Conservation (phyloP, 352 stramenopile species). For the Pythium aristosporum region DNA sequence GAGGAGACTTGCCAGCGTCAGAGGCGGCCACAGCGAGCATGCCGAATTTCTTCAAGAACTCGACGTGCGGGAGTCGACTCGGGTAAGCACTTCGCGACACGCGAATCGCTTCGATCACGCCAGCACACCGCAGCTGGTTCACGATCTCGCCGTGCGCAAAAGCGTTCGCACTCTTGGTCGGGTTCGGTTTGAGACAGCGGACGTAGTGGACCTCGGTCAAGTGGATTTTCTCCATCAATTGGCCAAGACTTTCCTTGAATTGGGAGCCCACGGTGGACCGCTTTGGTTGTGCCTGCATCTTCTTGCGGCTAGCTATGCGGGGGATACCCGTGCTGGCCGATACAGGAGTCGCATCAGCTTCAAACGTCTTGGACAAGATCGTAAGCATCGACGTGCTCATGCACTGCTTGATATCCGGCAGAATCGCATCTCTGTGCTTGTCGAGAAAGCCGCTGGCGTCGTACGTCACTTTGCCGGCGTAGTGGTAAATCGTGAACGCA, state of each 20-base stretch:
- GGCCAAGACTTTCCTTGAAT: slow-evolving; percentile 81
- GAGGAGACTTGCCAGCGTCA: slow-evolving; percentile 21
- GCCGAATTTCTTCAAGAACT: slow-evolving; percentile 84
- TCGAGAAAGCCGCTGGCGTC: slow-evolving; percentile 79
- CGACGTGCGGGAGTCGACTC: slow-evolving; percentile 69
- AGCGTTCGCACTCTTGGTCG: slow-evolving; percentile 66
- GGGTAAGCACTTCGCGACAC: slow-evolving; percentile 86
- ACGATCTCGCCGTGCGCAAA: slow-evolving; percentile 78
- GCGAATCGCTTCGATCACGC: slow-evolving; percentile 86
- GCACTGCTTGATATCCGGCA: slow-evolving; percentile 85
- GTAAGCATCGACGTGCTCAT: slow-evolving; percentile 68
- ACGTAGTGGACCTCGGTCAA: slow-evolving; percentile 87
- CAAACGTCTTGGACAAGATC: slow-evolving; percentile 76
- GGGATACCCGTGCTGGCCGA: background rate
- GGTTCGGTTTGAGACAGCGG: slow-evolving; percentile 83
- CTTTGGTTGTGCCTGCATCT: slow-evolving; percentile 53
- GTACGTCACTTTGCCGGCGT: slow-evolving; percentile 86
- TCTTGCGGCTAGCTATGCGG: slow-evolving; percentile 32
- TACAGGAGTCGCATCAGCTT: slow-evolving; percentile 27
- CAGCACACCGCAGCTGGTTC: slow-evolving; percentile 79
- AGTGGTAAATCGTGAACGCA: slow-evolving; percentile 85
- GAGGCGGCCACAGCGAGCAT: slow-evolving; percentile 32
- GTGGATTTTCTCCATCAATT: slow-evolving; percentile 87
- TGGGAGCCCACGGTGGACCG: slow-evolving; percentile 81
- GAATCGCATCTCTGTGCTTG: slow-evolving; percentile 82